Percentiles rank a stretch among this genome's conserved stretches.
Conservation (phyloP, 75 land plant genomes). For the Azolla pinnata region DNA sequence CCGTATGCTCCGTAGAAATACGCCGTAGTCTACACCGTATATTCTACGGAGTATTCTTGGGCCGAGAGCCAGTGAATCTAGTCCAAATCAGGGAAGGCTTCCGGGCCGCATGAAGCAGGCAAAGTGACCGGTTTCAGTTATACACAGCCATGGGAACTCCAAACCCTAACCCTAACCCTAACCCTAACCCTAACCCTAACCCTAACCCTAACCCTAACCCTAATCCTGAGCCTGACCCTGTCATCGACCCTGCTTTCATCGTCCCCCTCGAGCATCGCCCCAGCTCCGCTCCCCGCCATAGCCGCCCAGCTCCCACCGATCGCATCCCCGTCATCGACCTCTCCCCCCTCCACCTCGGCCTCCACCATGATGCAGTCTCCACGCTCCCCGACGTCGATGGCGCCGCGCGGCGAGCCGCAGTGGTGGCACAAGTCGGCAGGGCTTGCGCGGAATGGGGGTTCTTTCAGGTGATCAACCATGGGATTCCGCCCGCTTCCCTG, state of each 20-base stretch:
- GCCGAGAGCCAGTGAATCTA: too few relatives aligned
- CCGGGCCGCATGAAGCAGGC: too few relatives aligned
- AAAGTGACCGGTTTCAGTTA: too few relatives aligned
- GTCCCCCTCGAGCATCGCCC: constrained; percentile 44
- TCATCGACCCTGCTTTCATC: constrained; percentile 41
- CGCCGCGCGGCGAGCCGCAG: constrained; percentile 6
- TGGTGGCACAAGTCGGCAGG: constrained; percentile 31
- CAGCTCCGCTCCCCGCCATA: constrained; percentile 7
- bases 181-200: too few relatives aligned
- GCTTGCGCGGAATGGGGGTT: constrained; percentile 68
- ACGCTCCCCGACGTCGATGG: background rate
- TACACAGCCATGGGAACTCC: too few relatives aligned
- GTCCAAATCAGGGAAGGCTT: too few relatives aligned
- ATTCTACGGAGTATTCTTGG: too few relatives aligned
- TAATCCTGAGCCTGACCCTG: too few relatives aligned
- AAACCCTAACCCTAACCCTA: too few relatives aligned
- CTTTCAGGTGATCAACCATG: constrained; percentile 74
- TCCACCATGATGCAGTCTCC: background rate
- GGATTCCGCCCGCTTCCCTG: constrained; percentile 26
- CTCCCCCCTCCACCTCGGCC: constrained; percentile 7
- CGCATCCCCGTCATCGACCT: constrained; percentile 53
- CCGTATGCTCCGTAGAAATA: too few relatives aligned
- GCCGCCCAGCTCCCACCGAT: constrained; percentile 5
- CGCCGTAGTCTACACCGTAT: too few relatives aligned
- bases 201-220: too few relatives aligned